Conservation (phyloP, 106 monocot genomes). For the Allium sativum region DNA sequence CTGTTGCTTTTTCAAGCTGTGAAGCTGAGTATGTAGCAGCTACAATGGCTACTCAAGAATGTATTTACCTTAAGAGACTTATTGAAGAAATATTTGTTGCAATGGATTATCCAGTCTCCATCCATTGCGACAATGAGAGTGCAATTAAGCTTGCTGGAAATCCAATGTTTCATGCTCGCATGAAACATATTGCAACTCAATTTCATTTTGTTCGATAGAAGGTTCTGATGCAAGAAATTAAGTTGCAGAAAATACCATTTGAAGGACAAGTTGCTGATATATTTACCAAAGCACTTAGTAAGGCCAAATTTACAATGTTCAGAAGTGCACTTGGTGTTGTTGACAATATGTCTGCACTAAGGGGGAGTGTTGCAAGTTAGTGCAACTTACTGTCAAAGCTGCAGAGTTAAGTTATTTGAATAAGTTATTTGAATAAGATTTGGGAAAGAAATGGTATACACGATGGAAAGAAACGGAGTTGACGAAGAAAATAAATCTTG, state of each 20-base stretch:
- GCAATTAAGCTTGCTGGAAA: not conserved
- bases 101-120: not conserved
- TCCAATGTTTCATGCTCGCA: not conserved
- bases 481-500: too few species aligned
- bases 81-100: not conserved
- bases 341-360: not conserved
- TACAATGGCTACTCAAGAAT: too few species aligned
- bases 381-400: not conserved
- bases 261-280: not conserved
- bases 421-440: too few species aligned
- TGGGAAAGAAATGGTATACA: too few species aligned
- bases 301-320: not conserved
- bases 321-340: not conserved
- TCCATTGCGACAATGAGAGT: not conserved
- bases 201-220: not conserved
- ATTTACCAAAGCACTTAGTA: not conserved
- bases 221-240: not conserved
- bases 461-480: too few species aligned
- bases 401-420: not conserved
- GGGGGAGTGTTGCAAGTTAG: slow-evolving; percentile 1
- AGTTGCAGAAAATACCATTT: not conserved
- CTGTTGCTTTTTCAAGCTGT: too few species aligned
- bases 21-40: too few species aligned
- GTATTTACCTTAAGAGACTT: too few species aligned
- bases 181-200: not conserved